phyloP scores from a whole-genome alignment of 148 eudicot genomes.

The Beta vulgaris region DNA sequence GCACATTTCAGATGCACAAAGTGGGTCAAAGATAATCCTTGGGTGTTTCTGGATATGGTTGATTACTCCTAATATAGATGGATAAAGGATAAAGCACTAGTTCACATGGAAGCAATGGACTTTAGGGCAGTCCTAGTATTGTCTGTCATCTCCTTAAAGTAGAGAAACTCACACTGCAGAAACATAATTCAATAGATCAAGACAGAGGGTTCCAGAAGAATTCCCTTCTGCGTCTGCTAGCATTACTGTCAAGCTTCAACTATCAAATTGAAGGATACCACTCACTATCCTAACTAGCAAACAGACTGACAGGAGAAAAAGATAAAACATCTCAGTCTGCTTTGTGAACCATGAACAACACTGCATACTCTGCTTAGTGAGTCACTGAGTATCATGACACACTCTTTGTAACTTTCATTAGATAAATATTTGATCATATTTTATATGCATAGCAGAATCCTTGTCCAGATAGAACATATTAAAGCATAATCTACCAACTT shows the following conservation, averaged over 20 bases:
- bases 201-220: not conserved
- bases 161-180: not conserved
- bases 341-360: not conserved
- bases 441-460: too few species aligned
- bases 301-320: not conserved
- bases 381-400: not conserved
- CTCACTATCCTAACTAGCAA: not conserved
- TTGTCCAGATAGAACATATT: not conserved
- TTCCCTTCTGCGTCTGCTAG: not conserved
- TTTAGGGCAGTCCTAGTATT: not conserved
- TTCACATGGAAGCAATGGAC: not conserved
- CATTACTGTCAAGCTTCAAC: not conserved
- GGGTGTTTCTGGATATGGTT: too few species aligned
- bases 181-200: not conserved
- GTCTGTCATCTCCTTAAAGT: not conserved
- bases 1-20: not conserved
- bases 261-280: too few species aligned
- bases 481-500: not conserved
- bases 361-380: not conserved
- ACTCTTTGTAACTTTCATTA: not conserved
- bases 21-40: too few species aligned
- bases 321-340: not conserved
- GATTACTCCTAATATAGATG: too few species aligned
- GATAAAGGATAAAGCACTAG: too few species aligned
- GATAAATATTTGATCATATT: too few species aligned